Evolutionary conservation across 176 grass and related monocot species (phyloP).

Genomic region (Elaeis guineensis): DNA sequence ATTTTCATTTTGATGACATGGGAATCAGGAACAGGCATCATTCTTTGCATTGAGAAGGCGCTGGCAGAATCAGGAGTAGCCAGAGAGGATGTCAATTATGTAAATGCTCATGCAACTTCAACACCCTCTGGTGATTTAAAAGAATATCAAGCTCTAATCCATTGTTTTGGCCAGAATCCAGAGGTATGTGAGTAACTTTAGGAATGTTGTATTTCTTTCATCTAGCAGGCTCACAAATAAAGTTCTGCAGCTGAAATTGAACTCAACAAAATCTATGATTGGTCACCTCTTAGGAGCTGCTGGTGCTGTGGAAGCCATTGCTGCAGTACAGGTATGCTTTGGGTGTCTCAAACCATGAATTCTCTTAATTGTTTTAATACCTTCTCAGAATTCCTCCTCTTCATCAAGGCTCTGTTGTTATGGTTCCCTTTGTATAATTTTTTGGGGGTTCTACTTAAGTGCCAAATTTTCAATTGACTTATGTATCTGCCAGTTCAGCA

Average conservation of each 20-base stretch:
- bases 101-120: conserved; percentile 99
- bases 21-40: conserved; percentile 69
- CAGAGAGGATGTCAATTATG: conserved; percentile 91
- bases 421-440: too few relatives aligned
- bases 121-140: conserved; percentile 87
- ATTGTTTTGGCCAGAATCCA: conserved; percentile 83
- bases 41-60: conserved; percentile 95
- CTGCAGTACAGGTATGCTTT: conserved; percentile 61
- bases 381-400: too few relatives aligned
- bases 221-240: conserved; percentile 19
- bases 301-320: conserved; percentile 96
- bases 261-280: conserved; percentile 98
- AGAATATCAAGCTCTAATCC: conserved; percentile 85
- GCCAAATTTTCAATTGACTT: too few relatives aligned
- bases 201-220: conserved; percentile 1
- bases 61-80: conserved; percentile 66
- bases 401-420: too few relatives aligned
- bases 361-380: too few relatives aligned
- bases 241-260: conserved; percentile 64
- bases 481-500: too few relatives aligned
- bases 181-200: conserved; percentile 40
- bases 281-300: conserved; percentile 92
- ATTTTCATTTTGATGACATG: conserved; percentile 18
- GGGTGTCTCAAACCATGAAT: conserved; percentile 1
- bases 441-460: too few relatives aligned